phyloP scores from a whole-genome alignment of 352 stramenopile species.

The Phytophthora constricta region DNA sequence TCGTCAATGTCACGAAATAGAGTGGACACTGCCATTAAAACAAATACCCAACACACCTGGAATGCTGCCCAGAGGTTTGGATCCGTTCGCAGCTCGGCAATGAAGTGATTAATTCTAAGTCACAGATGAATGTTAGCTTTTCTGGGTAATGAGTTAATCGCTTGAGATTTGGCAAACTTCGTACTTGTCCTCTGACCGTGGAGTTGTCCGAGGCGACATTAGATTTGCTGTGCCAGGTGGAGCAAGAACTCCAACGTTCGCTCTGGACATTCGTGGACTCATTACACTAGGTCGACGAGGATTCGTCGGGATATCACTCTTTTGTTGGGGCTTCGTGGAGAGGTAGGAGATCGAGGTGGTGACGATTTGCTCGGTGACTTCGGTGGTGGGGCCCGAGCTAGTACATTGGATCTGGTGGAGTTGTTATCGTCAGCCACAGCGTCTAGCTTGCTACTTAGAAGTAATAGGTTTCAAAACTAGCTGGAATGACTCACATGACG shows the following conservation, averaged over 20 bases:
- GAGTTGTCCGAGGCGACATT: conserved; percentile 10
- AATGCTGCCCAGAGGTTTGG: conserved; percentile 62
- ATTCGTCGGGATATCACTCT: conserved; percentile 4
- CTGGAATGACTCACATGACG: conserved; percentile 15
- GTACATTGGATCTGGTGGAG: conserved; percentile 20
- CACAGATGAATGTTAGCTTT: conserved; percentile 2
- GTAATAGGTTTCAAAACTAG: not conserved
- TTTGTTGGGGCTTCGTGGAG: conserved; percentile 22
- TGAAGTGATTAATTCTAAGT: conserved; percentile 57
- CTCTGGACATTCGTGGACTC: conserved; percentile 18
- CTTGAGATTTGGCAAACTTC: not conserved
- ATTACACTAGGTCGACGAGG: conserved; percentile 17
- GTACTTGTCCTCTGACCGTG: conserved; percentile 33
- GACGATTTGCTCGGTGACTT: conserved; percentile 20
- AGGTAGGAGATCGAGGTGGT: conserved; percentile 26
- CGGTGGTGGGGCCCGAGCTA: conserved; percentile 10
- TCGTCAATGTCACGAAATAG: not conserved
- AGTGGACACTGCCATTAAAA: not conserved
- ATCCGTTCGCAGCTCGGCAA: conserved; percentile 68
- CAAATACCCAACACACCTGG: conserved; percentile 30
- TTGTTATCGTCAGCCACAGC: not conserved
- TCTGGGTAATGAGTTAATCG: not conserved
- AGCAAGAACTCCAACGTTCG: not conserved
- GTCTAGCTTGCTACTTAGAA: no score
- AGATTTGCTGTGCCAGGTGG: conserved; percentile 11